phyloP scores from a whole-genome alignment of 306 rosid species.

The Trifolium dubium region DNA sequence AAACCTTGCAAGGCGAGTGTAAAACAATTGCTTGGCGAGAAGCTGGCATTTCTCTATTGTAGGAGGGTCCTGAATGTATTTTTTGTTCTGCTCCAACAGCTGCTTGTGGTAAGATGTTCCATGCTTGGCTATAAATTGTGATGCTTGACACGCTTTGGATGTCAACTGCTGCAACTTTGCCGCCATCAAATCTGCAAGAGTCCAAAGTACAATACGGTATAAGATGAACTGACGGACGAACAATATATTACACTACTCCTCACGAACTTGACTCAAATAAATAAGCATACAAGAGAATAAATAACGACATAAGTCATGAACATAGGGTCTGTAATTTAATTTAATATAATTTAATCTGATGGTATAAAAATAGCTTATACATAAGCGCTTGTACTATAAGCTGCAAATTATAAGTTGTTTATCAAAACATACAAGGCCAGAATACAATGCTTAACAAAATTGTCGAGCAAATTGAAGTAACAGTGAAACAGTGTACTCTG shows the following conservation, averaged over 20 bases:
- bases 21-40: constrained; percentile 80
- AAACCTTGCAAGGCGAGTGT: constrained; percentile 96
- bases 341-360: too few species aligned
- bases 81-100: constrained; percentile 86
- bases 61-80: constrained; percentile 87
- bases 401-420: too few species aligned
- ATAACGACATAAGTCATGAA: too few species aligned
- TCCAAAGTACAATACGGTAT: constrained; percentile 1
- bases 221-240: neutral
- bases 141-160: constrained; percentile 82
- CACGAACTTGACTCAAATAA: too few species aligned
- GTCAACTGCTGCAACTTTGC: constrained; percentile 74
- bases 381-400: too few species aligned
- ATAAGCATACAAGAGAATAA: too few species aligned
- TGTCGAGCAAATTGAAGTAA: neutral
- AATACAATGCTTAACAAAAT: too few species aligned
- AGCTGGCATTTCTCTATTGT: constrained; percentile 81
- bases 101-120: constrained; percentile 76
- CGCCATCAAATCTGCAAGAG: constrained; percentile 59
- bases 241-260: neutral
- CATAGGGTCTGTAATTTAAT: neutral
- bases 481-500: neutral
- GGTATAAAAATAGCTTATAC: too few species aligned
- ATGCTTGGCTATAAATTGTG: constrained; percentile 63
- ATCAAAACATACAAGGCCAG: too few species aligned